These are phyloP conservation scores for Zygosaccharomyces sapae DNA, from an alignment of 1,139 yeast genomes.

Conservation along the genomic window DNA sequence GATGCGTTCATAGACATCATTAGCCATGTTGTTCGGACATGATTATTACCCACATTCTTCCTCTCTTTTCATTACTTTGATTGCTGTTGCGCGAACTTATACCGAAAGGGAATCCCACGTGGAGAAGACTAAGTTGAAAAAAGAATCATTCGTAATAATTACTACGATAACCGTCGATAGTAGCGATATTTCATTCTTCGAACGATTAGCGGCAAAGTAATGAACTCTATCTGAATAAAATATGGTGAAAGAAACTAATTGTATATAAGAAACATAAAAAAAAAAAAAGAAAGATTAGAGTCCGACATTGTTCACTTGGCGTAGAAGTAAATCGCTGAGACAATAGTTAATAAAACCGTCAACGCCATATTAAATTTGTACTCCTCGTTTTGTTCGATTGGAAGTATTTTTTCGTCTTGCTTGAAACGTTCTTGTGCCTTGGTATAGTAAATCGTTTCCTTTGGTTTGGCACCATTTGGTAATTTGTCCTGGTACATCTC, in stretches of 20 bases:
- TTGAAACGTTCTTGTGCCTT: conserved; percentile 39
- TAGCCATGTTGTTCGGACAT: neutral
- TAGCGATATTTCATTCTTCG: too few species aligned
- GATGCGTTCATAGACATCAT: neutral
- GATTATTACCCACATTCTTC: neutral
- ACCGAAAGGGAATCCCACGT: conserved; percentile 4
- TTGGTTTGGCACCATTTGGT: conserved; percentile 44
- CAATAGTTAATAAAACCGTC: conserved; percentile 17
- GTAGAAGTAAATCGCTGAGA: conserved; percentile 18
- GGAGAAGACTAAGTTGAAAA: neutral
- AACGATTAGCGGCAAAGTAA: neutral
- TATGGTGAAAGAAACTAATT: neutral
- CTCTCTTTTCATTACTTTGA: neutral
- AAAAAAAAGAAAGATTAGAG: neutral
- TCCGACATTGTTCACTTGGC: neutral
- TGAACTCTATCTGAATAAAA: neutral
- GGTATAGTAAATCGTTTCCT: conserved; percentile 39
- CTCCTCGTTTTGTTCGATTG: conserved; percentile 30
- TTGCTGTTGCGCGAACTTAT: conserved; percentile 1
- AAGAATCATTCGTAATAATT: neutral
- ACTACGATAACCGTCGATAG: neutral
- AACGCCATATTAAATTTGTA: conserved; percentile 27
- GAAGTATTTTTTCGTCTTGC: conserved; percentile 30
- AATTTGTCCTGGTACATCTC: conserved; percentile 57
- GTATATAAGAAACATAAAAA: neutral